Evolutionary conservation across 2,329 filamentous ascomycete species (phyloP).

Genomic region (Colletotrichum theobromicola): DNA sequence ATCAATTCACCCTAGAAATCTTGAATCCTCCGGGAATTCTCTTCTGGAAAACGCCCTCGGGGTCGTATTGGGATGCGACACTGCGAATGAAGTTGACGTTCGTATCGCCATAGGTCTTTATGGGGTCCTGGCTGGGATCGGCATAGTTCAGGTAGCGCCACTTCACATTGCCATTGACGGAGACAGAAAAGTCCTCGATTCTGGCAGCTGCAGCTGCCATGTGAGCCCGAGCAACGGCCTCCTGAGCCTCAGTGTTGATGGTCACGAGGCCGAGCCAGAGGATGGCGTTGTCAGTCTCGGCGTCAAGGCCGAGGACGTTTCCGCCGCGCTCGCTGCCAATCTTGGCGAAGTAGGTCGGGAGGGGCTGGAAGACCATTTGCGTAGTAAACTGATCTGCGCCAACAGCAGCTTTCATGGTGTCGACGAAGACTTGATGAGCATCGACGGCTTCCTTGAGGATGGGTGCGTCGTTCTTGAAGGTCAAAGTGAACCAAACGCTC

Average conservation of each 20-base stretch:
- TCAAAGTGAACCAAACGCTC: slow-evolving; percentile 27
- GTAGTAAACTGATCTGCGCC: slow-evolving; percentile 21
- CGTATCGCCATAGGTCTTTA: slow-evolving; percentile 38
- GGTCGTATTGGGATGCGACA: slow-evolving; percentile 37
- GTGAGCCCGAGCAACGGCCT: background rate
- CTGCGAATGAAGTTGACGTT: slow-evolving; percentile 33
- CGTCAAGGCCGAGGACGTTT: slow-evolving; percentile 44
- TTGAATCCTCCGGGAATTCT: slow-evolving; percentile 25
- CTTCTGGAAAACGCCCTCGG: slow-evolving; percentile 35
- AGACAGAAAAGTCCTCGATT: slow-evolving; percentile 8
- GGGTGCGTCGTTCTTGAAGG: slow-evolving; percentile 5
- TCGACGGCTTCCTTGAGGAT: slow-evolving; percentile 31
- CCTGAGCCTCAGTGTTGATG: background rate
- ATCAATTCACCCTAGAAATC: background rate
- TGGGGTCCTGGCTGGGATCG: slow-evolving; percentile 37
- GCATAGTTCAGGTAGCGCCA: slow-evolving; percentile 55
- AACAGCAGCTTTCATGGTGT: slow-evolving; percentile 18
- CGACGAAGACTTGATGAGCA: slow-evolving; percentile 26
- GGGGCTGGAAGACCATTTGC: slow-evolving; percentile 40
- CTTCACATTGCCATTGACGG: slow-evolving; percentile 25
- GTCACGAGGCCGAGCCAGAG: background rate
- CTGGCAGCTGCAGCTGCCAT: background rate
- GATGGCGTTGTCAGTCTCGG: background rate
- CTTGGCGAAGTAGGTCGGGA: slow-evolving; percentile 35
- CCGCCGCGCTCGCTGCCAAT: slow-evolving; percentile 38